These are phyloP conservation scores for Ophiostoma perfectum DNA, from an alignment of 2,329 filamentous ascomycete species.

Conservation along the genomic window DNA sequence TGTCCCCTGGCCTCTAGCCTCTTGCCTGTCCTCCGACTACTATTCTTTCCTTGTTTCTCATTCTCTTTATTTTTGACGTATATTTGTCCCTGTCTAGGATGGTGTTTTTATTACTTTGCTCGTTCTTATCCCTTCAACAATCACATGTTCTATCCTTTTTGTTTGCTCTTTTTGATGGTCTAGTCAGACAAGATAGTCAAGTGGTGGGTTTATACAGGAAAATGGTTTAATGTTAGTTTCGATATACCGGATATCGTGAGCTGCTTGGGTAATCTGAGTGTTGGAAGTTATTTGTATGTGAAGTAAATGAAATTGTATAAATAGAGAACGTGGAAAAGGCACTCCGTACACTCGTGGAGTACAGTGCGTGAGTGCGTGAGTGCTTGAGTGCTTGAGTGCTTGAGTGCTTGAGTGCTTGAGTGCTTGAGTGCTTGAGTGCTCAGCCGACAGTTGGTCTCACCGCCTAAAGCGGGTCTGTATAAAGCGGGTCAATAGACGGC, in stretches of 20 bases:
- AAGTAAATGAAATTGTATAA: too few species aligned
- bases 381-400: neutral
- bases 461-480: neutral
- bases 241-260: too few species aligned
- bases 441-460: too few species aligned
- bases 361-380: too few species aligned
- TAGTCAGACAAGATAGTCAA: conserved; percentile 10
- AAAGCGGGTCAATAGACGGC: neutral
- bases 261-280: too few species aligned
- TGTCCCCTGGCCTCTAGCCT: neutral
- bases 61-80: conserved; percentile 14
- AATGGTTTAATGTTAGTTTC: neutral
- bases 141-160: conserved; percentile 17
- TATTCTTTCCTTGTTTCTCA: neutral
- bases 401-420: neutral
- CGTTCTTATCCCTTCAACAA: neutral
- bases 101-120: conserved; percentile 17
- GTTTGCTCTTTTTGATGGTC: conserved; percentile 11
- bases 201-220: neutral
- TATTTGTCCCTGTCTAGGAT: conserved; percentile 20
- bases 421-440: too few species aligned
- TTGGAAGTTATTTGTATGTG: too few species aligned
- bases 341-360: too few species aligned
- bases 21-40: neutral
- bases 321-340: too few species aligned